A percentile compares a stretch with the other conserved stretches of the same genome.
Evolutionary conservation across 768 basidiomycete genomes (phyloP).

Genomic region (Leucocoprinus leucothites): DNA sequence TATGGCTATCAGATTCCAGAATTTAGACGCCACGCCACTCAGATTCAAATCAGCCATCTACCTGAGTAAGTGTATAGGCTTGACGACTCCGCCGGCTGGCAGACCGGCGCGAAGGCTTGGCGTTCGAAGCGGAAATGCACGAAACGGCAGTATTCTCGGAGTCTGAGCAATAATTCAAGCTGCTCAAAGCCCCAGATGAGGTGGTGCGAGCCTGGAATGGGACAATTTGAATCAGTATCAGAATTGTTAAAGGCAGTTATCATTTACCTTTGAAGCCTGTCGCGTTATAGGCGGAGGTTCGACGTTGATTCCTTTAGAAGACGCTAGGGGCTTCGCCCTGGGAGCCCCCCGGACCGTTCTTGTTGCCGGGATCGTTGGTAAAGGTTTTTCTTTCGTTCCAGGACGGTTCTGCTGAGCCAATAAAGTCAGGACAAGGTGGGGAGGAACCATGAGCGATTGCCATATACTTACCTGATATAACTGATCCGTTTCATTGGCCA

Average conservation of each 20-base stretch:
- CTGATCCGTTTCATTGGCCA: conserved; percentile 12
- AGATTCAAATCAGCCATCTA: background rate
- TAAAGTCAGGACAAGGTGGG: background rate
- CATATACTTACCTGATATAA: conserved; percentile 9
- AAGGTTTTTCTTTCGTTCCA: conserved; percentile 4
- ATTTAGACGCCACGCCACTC: background rate
- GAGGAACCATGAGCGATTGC: background rate
- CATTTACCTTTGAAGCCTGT: conserved; percentile 5
- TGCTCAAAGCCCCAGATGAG: conserved; percentile 1
- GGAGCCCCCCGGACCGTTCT: background rate
- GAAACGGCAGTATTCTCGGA: conserved; percentile 4
- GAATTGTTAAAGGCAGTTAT: background rate
- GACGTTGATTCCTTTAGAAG: background rate
- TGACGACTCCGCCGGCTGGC: conserved; percentile 14
- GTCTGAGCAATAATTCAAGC: background rate
- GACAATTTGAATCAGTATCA: background rate
- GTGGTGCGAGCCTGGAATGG: background rate
- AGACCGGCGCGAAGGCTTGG: conserved; percentile 1
- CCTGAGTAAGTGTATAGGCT: conserved; percentile 20
- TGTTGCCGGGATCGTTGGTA: conserved; percentile 3
- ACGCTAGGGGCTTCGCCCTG: background rate
- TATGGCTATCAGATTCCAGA: conserved; percentile 30
- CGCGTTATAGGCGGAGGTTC: background rate
- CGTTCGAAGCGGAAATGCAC: background rate
- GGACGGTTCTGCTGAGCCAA: background rate